Evolutionary conservation across 2,329 filamentous ascomycete species (phyloP).

Genomic region (Fusarium algeriense): DNA sequence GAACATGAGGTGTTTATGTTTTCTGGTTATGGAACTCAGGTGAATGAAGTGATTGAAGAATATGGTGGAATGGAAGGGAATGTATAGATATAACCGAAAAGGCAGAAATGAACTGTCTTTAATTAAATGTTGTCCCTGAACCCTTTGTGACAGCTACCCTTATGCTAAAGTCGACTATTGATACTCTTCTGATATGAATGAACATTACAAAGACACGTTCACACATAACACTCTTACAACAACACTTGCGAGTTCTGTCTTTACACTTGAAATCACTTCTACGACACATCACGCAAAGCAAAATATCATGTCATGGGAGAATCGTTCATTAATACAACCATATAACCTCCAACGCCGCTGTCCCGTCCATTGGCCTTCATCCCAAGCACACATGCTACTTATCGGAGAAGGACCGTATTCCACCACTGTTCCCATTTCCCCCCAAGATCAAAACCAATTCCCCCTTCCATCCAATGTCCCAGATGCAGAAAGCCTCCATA

Average conservation of each 20-base stretch:
- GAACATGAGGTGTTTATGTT: conserved; percentile 18
- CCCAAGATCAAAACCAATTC: conserved; percentile 4
- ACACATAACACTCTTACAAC: background rate
- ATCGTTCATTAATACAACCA: conserved; percentile 24
- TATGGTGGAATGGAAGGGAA: conserved; percentile 6
- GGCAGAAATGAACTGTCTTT: conserved; percentile 12
- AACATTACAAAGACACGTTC: background rate
- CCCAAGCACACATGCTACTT: conserved; percentile 2
- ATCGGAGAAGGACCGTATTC: conserved; percentile 16
- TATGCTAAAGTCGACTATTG: background rate
- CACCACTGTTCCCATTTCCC: background rate
- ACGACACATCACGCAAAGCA: background rate
- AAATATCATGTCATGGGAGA: background rate
- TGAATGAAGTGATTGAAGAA: conserved; percentile 2
- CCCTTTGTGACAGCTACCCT: background rate
- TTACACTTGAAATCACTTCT: background rate
- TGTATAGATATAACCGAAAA: conserved; percentile 16
- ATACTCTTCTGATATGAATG: background rate
- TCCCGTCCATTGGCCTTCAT: background rate
- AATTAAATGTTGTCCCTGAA: background rate
- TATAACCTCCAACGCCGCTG: conserved; percentile 21
- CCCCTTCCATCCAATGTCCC: conserved; percentile 3
- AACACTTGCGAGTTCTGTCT: background rate
- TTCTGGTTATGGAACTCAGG: conserved; percentile 19
- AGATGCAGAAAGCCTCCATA: conserved; percentile 14